Base-by-base conservation (phyloP, 2,329 filamentous ascomycete genomes). In the Fusarium oligoseptatum region DNA sequence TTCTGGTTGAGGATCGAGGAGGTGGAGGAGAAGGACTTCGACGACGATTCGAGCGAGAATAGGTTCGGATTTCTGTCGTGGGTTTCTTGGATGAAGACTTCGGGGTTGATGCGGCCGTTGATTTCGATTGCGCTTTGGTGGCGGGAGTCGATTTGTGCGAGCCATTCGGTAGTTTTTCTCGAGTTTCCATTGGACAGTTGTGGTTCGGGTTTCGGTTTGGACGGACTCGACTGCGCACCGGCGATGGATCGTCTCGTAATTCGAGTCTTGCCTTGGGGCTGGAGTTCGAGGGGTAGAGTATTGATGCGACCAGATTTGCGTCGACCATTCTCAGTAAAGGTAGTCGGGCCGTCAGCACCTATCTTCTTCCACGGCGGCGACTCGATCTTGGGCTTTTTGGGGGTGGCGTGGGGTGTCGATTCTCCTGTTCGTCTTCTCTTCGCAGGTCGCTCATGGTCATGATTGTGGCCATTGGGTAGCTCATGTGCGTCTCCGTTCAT, bases 281-380 rank as follows among this genome's bases (percentile, higher is more conserved):
- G 87, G 48, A 89, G 76, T 70, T 91, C 89, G 34, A 88, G 70
- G 20, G 89, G 89, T 15, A 91, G 78, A 3, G 81, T 81, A 79
- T 93, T 92, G 77, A 91, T 90, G 70, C 91, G 88, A 45, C 90
- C 90, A 24, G 91, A 93, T 79, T 91, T 92, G 70, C 91, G 88
- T 73, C 88, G 88, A 58, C 94, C 94, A 89, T 88, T 93, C 84
- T 88, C 90, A 55, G 93, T 89, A 81, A 97, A 95, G 1, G 94
- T 93, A 4, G 96, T 97, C 24, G 97, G 97, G 0, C 97, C 97
- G 32, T 97, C 94, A 45, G 93, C 94, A 68, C 89, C 89, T 72
- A 94, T 89, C 79, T 91, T 94, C 86, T 97, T 98, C 97, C 97
- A 99, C 24, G 97, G 97, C 75, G 97, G 97, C 73, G 96, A 98